These are phyloP conservation scores for Panicum miliaceum DNA, from an alignment of 176 grass and related monocot species.

Conservation along the genomic window DNA sequence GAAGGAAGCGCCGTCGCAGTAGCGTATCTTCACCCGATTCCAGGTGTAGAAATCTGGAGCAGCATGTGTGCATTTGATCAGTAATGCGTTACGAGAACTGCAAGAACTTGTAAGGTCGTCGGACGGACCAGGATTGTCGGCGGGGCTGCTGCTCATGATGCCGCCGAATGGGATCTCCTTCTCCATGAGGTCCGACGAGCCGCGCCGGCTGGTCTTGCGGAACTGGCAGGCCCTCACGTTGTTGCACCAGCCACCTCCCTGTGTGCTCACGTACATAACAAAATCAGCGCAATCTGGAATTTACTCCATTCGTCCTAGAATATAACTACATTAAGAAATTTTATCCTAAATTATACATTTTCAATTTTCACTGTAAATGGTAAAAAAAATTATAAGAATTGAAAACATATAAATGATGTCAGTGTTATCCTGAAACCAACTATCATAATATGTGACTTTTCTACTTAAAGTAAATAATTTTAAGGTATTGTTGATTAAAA, in stretches of 20 bases:
- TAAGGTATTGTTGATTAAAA: no score
- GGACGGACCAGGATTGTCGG: constrained; percentile 68
- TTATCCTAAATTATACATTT: no score
- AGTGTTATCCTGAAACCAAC: no score
- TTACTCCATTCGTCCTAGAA: no score
- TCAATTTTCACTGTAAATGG: no score
- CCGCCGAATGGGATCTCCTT: constrained; percentile 61
- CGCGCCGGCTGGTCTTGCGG: constrained; percentile 52
- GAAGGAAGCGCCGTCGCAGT: constrained; percentile 91
- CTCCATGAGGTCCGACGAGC: constrained; percentile 80
- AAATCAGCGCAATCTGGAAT: background rate
- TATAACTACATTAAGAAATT: no score
- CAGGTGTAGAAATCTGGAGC: constrained; percentile 84
- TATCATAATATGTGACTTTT: no score
- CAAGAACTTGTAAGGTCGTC: background rate
- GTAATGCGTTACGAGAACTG: background rate
- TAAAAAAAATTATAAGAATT: no score
- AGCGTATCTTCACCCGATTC: constrained; percentile 84
- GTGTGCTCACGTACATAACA: background rate
- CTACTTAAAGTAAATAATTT: no score
- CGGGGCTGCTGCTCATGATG: constrained; percentile 61
- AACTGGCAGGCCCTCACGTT: constrained; percentile 58
- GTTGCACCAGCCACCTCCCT: constrained; percentile 95
- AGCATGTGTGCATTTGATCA: no score
- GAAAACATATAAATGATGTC: no score